Conservation (phyloP, 352 stramenopile species). For the Globisporangium lucens region DNA sequence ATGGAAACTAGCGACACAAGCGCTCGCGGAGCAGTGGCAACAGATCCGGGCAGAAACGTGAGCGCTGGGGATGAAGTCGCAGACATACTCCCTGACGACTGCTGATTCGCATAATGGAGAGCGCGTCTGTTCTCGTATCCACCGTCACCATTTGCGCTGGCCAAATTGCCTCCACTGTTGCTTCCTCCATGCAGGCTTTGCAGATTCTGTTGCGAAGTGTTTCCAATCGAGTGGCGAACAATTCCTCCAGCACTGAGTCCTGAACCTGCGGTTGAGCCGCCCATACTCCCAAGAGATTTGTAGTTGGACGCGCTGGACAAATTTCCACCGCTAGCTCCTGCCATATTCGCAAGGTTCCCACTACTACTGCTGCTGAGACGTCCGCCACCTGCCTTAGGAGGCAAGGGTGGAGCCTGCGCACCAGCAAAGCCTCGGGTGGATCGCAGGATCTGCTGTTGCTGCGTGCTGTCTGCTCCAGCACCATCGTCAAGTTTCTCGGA, state of each 20-base stretch:
- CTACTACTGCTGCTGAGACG: conserved; percentile 13
- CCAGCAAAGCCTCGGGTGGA: conserved; percentile 6
- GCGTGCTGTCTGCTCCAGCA: background rate
- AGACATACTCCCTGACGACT: conserved; percentile 14
- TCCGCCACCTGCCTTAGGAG: conserved; percentile 8
- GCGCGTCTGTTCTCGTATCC: conserved; percentile 13
- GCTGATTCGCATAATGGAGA: conserved; percentile 20
- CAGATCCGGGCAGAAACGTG: conserved; percentile 25
- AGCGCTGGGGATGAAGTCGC: conserved; percentile 37
- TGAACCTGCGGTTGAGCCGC: background rate
- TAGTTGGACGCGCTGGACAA: conserved; percentile 11
- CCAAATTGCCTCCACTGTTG: conserved; percentile 14
- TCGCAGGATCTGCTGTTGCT: conserved; percentile 3
- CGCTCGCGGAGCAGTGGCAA: conserved; percentile 33
- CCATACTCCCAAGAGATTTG: conserved; percentile 16
- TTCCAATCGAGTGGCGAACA: conserved; percentile 13
- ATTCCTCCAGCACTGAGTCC: conserved; percentile 8
- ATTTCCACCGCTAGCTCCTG: background rate
- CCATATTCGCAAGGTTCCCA: conserved; percentile 14
- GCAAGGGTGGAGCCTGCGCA: conserved; percentile 14
- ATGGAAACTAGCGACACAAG: conserved; percentile 72
- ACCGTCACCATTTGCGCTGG: background rate
- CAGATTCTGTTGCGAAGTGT: conserved; percentile 19
- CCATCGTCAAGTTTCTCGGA: conserved; percentile 17
- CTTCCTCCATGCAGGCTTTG: conserved; percentile 14